Evolutionary conservation across 495 filamentous ascomycete species (phyloP).

Genomic region (Neurospora hispaniola): DNA sequence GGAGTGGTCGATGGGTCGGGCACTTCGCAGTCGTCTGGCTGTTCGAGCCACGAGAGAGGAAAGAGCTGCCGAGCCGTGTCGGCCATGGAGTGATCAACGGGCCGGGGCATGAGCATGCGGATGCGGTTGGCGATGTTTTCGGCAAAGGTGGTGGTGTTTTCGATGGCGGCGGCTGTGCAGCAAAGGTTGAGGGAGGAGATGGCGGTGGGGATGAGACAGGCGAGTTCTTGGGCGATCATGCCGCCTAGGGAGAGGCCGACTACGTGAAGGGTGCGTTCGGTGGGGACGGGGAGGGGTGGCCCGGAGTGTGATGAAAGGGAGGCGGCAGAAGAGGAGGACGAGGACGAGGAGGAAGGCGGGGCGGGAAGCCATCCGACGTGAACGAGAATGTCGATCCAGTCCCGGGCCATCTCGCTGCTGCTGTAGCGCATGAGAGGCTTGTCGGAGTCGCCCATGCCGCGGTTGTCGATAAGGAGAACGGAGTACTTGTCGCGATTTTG

Average conservation of each 20-base stretch:
- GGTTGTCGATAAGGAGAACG: slow-evolving; percentile 65
- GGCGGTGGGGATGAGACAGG: slow-evolving; percentile 47
- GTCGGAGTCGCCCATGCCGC: slow-evolving; percentile 67
- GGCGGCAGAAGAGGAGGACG: not conserved
- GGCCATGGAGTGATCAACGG: slow-evolving; percentile 40
- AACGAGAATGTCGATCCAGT: slow-evolving; percentile 57
- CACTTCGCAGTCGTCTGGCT: slow-evolving; percentile 45
- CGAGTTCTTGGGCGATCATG: slow-evolving; percentile 83
- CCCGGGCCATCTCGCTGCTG: slow-evolving; percentile 65
- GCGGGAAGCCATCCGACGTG: slow-evolving; percentile 54
- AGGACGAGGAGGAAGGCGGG: not conserved
- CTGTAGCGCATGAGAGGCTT: slow-evolving; percentile 63
- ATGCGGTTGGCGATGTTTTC: slow-evolving; percentile 61
- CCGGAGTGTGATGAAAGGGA: not conserved
- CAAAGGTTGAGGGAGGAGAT: slow-evolving; percentile 57
- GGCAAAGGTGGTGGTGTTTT: slow-evolving; percentile 43
- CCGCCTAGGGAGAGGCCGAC: slow-evolving; percentile 70
- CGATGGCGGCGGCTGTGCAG: slow-evolving; percentile 61
- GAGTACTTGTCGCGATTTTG: slow-evolving; percentile 54
- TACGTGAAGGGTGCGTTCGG: slow-evolving; percentile 48
- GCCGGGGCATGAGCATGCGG: slow-evolving; percentile 58
- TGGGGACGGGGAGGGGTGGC: slow-evolving; percentile 1
- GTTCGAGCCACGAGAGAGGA: slow-evolving; percentile 44
- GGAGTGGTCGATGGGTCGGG: slow-evolving; percentile 20
- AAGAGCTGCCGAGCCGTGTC: slow-evolving; percentile 51